These are phyloP conservation scores for Leonotis leonurus DNA, from an alignment of 257 asterid genomes.

Conservation along the genomic window DNA sequence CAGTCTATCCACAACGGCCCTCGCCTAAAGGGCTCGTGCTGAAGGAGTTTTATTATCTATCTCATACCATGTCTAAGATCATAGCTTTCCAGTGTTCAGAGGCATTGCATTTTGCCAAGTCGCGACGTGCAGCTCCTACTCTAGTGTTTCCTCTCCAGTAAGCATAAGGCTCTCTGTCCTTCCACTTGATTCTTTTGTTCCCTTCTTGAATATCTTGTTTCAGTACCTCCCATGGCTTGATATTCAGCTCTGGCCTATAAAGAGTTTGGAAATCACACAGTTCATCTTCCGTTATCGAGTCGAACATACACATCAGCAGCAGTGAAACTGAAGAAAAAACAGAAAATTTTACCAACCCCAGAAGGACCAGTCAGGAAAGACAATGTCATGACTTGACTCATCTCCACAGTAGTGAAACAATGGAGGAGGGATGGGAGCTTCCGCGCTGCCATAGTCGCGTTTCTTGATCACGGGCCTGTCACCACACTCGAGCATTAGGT, in stretches of 20 bases:
- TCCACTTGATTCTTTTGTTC: conserved; percentile 46
- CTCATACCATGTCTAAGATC: conserved; percentile 51
- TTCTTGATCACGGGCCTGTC: conserved; percentile 54
- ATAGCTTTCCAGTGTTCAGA: conserved; percentile 46
- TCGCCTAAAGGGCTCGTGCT: not conserved
- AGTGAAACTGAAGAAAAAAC: not conserved
- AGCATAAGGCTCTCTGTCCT: conserved; percentile 71
- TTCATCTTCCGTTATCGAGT: not conserved
- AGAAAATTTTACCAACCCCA: conserved; percentile 91
- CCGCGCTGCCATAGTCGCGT: conserved; percentile 11
- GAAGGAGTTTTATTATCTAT: not conserved
- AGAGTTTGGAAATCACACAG: not conserved
- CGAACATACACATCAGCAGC: not conserved
- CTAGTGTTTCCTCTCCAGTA: conserved; percentile 65
- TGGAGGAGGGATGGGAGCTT: conserved; percentile 46
- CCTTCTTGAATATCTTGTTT: conserved; percentile 52
- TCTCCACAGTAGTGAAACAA: conserved; percentile 70
- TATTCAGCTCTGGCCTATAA: conserved; percentile 79
- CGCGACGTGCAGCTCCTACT: conserved; percentile 33
- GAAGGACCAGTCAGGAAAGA: conserved; percentile 91
- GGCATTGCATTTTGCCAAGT: conserved; percentile 49
- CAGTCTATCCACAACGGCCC: not conserved
- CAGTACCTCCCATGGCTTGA: conserved; percentile 69
- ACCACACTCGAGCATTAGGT: conserved; percentile 54
- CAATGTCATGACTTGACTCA: conserved; percentile 48